Evolutionary conservation across 306 rosid species (phyloP), one percentile per base, ranked within the genome.

Genomic region (Ammopiptanthus mongolicus): DNA sequence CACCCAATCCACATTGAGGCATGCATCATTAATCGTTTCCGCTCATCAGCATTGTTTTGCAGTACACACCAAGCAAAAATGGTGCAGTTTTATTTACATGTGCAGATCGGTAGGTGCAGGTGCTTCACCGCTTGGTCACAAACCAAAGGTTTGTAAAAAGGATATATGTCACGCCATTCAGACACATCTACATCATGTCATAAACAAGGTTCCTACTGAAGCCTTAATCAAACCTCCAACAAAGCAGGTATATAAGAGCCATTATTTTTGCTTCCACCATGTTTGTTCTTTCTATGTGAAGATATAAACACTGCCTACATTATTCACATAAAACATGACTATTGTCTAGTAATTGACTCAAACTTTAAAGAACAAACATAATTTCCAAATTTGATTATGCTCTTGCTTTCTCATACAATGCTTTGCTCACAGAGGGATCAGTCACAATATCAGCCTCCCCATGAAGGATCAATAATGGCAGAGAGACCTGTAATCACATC

Each of bases 341-440:
- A 64, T 44, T 39, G 39, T 55, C 15, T 3, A 48, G 18, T 28
- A 42, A 69, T 18, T 33, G 21, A 56, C 44, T 13, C 5, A 48
- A 25, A 60, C 25, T 29, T 56, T 65, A 29, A 74, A 21, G 4
- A 13, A 41, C 3, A 41, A 22, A 53, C 17, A 17, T 5, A 64
- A 44, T 25, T 23, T 48, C 21, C 23, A 69, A 68, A 66, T 39
- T 25, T 28, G 78, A 78, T 61, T 39, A 12, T 42, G 48, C 36
- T 18, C 64, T 76, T 11, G 99, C 92, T 81, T 88, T 92, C 87
- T 90, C 88, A 25, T 88, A 76, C 83, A 95, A 84, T 33, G 83
- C 86, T 84, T 87, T 89, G 91, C 99, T 95, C 76, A 92, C 97
- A 28, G 96, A 89, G 14, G 97, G 96, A 69, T 95, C 99, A 0